phyloP scores from a whole-genome alignment of 371 early-diverging fungal genomes.

The Lichtheimia ornata region DNA sequence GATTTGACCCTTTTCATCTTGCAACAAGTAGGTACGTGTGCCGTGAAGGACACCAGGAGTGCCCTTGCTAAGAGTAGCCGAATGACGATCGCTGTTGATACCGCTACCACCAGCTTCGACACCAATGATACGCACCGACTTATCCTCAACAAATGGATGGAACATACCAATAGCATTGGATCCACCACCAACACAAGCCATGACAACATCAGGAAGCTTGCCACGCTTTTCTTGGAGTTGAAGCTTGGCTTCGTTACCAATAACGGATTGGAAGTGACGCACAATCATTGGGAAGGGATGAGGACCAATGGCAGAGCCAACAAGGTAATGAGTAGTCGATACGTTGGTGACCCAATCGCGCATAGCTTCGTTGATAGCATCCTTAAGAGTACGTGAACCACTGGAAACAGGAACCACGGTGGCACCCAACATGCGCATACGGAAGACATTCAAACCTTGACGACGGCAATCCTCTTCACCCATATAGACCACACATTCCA shows the following conservation, averaged over 20 bases:
- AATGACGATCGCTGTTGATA: constrained; percentile 81
- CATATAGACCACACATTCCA: constrained; percentile 97
- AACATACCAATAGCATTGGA: constrained; percentile 97
- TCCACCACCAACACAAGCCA: constrained; percentile 95
- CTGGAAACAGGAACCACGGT: constrained; percentile 85
- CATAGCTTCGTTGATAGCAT: constrained; percentile 98
- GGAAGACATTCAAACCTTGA: constrained; percentile 95
- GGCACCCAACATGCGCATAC: constrained; percentile 94
- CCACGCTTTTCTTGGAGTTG: constrained; percentile 83
- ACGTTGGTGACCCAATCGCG: constrained; percentile 98
- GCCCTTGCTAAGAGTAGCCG: constrained; percentile 88
- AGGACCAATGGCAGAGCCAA: constrained; percentile 96
- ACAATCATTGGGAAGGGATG: constrained; percentile 96
- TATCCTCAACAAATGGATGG: constrained; percentile 89
- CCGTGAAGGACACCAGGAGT: constrained; percentile 96
- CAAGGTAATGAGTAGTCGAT: constrained; percentile 89
- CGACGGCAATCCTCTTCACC: constrained; percentile 94
- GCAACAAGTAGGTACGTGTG: constrained; percentile 90
- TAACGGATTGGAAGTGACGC: constrained; percentile 95
- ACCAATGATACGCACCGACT: constrained; percentile 82
- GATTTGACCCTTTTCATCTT: constrained; percentile 94
- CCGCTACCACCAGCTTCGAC: constrained; percentile 95
- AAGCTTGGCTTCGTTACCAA: constrained; percentile 82
- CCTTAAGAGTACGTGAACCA: constrained; percentile 89
- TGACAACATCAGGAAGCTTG: constrained; percentile 87